phyloP scores from a whole-genome alignment of 345 rosid genomes.

The Kandelia obovata region DNA sequence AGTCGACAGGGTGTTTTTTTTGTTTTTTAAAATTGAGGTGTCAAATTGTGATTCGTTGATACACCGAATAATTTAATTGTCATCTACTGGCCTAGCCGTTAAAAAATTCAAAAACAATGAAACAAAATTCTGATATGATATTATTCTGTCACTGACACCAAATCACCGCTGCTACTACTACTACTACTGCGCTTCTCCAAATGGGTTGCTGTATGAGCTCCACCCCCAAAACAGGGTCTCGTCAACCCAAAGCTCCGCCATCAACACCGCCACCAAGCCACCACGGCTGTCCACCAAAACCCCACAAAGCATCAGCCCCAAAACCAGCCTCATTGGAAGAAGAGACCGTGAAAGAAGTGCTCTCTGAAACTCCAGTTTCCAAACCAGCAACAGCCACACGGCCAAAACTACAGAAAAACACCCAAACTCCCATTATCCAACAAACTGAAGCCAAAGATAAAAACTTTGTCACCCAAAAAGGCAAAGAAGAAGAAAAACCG shows the following conservation, averaged over 20 bases:
- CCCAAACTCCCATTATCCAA: neutral
- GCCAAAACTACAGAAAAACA: neutral
- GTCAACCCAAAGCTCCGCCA: neutral
- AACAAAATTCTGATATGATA: too few species aligned
- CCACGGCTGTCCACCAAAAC: constrained; percentile 18
- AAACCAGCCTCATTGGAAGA: constrained; percentile 41
- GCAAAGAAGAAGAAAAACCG: constrained; percentile 19
- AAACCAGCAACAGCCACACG: constrained; percentile 4
- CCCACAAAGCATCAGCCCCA: constrained; percentile 7
- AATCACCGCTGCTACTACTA: constrained; percentile 18
- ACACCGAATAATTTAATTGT: neutral
- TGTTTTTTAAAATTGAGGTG: too few species aligned
- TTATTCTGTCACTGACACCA: constrained; percentile 14
- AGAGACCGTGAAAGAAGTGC: constrained; percentile 71
- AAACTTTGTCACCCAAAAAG: constrained; percentile 15
- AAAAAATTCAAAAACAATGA: too few species aligned
- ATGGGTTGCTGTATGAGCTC: constrained; percentile 13
- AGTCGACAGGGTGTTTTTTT: too few species aligned
- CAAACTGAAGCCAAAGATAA: constrained; percentile 18
- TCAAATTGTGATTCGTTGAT: neutral
- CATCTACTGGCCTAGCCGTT: constrained; percentile 29
- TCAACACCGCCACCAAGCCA: constrained; percentile 10
- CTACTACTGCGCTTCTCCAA: neutral
- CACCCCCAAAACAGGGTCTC: neutral
- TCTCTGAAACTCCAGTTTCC: constrained; percentile 43